Base-by-base conservation (phyloP, 768 basidiomycete genomes). In the Pleurotus cornucopiae region DNA sequence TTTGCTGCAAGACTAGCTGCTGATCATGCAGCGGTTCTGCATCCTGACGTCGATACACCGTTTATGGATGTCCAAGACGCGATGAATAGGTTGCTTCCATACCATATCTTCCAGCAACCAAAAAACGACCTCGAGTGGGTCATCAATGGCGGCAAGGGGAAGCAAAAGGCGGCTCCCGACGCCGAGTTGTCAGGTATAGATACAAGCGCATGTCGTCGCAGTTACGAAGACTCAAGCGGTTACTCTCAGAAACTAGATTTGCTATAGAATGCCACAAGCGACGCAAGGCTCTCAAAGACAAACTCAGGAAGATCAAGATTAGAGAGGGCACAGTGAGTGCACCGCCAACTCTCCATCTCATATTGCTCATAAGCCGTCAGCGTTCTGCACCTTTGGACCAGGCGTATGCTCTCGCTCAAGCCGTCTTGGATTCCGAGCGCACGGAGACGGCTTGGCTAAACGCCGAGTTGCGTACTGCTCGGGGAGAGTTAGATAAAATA, bases 91-190 rank as follows among this genome's bases (percentile, higher is more conserved):
- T 74, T 93, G 18, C 73, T 92, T 18, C 89, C 91, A 0, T 92
- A 89, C 62, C 91, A 93, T 63, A 69, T 92, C 49, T 90, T 86
- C 60, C 87, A 87, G 60, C 86, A 89, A 57, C 89, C 89, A 0
- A 70, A 69, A 56, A 84, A 86, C 45, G 91, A 93, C 60, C 61
- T 89, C 60, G 67, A 71, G 34, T 20, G 54, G 9, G 20, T 72
- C 49, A 59, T 63, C 40, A 57, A 20, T 30, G 44, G 30, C 4
- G 30, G 62, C 25, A 89, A 89, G 66, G 84, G 85, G 11, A 90
- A 90, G 65, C 77, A 74, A 56, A 89, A 81, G 62, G 86, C 81
- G 2, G 67, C 73, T 14, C 66, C 67, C 26, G 38, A 53, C 5
- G 25, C 18, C 13, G 51, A 53, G 25, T 25, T 53, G 21, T 53